phyloP scores from a whole-genome alignment of 2,329 filamentous ascomycete species.

The Aspergillus sp. region DNA sequence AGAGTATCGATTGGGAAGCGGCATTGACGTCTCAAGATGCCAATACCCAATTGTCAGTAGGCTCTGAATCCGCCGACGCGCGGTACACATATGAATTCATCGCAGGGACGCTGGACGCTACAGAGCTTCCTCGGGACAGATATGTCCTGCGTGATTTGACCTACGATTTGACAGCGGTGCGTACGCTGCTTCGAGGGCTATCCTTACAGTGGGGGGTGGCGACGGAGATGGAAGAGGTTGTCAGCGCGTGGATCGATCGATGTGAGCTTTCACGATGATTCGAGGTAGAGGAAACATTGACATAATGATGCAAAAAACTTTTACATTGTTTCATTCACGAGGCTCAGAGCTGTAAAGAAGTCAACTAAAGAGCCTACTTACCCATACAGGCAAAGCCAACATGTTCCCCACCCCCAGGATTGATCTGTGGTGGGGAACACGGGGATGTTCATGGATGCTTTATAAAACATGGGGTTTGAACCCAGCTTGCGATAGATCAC shows the following conservation, averaged over 20 bases:
- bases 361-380: too few relatives aligned
- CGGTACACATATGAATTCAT: background rate
- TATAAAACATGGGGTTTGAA: background rate
- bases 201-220: slow-evolving; percentile 12
- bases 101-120: background rate
- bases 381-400: too few relatives aligned
- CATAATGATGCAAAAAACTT: too few relatives aligned
- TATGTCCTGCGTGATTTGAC: background rate
- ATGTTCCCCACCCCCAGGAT: too few relatives aligned
- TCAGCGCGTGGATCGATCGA: slow-evolving; percentile 10
- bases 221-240: slow-evolving; percentile 12
- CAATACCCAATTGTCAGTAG: background rate
- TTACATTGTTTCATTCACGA: too few relatives aligned
- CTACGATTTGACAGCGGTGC: slow-evolving; percentile 7
- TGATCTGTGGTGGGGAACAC: too few relatives aligned
- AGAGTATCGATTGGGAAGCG: background rate
- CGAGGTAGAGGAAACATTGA: too few relatives aligned
- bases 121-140: background rate
- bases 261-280: slow-evolving; percentile 2
- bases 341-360: too few relatives aligned
- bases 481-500: background rate
- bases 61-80: background rate
- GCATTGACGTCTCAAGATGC: background rate
- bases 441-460: too few relatives aligned
- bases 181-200: slow-evolving; percentile 7